Percentiles rank a stretch among this genome's conserved stretches.
Conservation (phyloP, 805 yeast species). For the Cyberlindnera suaveolens region DNA sequence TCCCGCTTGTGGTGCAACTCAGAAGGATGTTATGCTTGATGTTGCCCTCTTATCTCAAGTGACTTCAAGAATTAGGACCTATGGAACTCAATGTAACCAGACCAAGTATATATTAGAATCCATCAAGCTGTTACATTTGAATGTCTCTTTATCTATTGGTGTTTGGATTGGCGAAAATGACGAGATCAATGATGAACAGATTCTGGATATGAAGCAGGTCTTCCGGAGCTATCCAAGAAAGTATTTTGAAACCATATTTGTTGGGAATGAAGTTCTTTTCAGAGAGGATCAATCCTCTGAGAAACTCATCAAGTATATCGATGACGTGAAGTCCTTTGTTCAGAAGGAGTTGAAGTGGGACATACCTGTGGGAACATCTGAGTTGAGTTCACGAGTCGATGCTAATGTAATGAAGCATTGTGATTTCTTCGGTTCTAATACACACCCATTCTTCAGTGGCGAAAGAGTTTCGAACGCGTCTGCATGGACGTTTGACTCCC, state of each 20-base stretch:
- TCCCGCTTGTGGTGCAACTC: conserved; percentile 47
- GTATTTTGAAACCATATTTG: conserved; percentile 43
- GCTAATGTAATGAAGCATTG: conserved; percentile 33
- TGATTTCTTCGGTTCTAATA: conserved; percentile 57
- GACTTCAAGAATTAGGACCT: conserved; percentile 50
- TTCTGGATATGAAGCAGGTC: conserved; percentile 37
- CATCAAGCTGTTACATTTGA: conserved; percentile 40
- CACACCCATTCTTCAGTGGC: conserved; percentile 68
- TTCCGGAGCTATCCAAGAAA: conserved; percentile 38
- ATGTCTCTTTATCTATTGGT: conserved; percentile 55
- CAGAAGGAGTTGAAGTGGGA: conserved; percentile 27
- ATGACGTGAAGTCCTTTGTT: conserved; percentile 34
- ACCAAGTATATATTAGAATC: conserved; percentile 46
- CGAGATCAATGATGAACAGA: conserved; percentile 38
- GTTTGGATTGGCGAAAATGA: conserved; percentile 52
- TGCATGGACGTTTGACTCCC: conserved; percentile 46
- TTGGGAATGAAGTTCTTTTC: conserved; percentile 60
- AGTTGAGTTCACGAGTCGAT: conserved; percentile 43
- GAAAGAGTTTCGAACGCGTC: conserved; percentile 39
- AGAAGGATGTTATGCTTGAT: conserved; percentile 48
- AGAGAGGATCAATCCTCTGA: conserved; percentile 39
- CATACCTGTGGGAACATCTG: conserved; percentile 59
- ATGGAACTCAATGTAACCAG: conserved; percentile 60
- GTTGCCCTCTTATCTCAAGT: conserved; percentile 50
- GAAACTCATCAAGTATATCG: conserved; percentile 36